Conservation (phyloP, 352 stramenopile species). For the Pythium aphanidermatum region DNA sequence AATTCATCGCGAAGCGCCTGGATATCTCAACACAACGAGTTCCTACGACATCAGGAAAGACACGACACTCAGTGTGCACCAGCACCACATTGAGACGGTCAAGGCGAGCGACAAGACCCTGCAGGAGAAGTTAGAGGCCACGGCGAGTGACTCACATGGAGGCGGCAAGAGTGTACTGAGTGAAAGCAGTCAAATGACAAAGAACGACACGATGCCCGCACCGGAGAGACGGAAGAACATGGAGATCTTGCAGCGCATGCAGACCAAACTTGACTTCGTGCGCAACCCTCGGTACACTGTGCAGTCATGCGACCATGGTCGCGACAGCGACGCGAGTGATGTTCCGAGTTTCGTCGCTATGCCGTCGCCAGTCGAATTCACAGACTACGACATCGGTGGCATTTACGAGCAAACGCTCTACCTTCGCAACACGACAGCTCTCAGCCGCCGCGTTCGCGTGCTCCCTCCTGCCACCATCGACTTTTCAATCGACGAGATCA, state of each 20-base stretch:
- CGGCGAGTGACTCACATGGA: too few species aligned
- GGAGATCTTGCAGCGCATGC: conserved; percentile 66
- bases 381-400: conserved; percentile 61
- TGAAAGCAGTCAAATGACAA: too few species aligned
- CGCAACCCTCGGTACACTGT: conserved; percentile 51
- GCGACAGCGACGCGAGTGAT: background rate
- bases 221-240: conserved; percentile 55
- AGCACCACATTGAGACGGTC: conserved; percentile 34
- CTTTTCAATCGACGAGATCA: conserved; percentile 52
- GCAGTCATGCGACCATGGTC: background rate
- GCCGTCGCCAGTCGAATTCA: conserved; percentile 56
- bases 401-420: conserved; percentile 70
- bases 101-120: conserved; percentile 16
- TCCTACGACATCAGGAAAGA: conserved; percentile 39
- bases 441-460: conserved; percentile 57
- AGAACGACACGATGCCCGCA: conserved; percentile 54
- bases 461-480: conserved; percentile 53
- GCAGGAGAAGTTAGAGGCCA: too few species aligned
- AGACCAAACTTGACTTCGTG: conserved; percentile 69
- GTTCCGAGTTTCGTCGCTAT: conserved; percentile 35
- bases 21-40: conserved; percentile 53
- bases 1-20: conserved; percentile 22
- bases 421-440: conserved; percentile 46
- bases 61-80: conserved; percentile 38
- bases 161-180: too few species aligned